These are phyloP conservation scores for Mucor saturninus DNA, from an alignment of 371 early-diverging fungal species.

Conservation along the genomic window DNA sequence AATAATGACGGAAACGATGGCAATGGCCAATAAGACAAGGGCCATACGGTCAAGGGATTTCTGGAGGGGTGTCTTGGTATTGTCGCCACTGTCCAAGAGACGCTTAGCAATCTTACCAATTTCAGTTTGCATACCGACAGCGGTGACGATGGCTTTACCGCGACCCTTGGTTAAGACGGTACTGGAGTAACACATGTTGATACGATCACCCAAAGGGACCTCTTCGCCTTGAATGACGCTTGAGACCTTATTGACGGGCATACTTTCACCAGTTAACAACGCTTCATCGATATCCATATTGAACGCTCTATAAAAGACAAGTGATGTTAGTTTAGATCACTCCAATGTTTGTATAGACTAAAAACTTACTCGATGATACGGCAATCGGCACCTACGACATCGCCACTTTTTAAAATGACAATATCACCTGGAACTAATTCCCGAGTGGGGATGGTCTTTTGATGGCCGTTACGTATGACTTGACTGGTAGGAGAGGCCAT, in stretches of 20 bases:
- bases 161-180: slow-evolving; percentile 56
- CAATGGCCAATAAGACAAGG: slow-evolving; percentile 62
- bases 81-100: slow-evolving; percentile 71
- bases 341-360: too few relatives aligned
- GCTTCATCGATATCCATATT: slow-evolving; percentile 91
- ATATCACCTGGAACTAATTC: slow-evolving; percentile 91
- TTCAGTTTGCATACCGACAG: slow-evolving; percentile 88
- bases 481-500: slow-evolving; percentile 82
- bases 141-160: slow-evolving; percentile 78
- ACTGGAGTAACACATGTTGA: slow-evolving; percentile 71
- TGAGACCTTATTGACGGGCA: slow-evolving; percentile 43
- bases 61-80: slow-evolving; percentile 73
- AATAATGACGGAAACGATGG: slow-evolving; percentile 57
- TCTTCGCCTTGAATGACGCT: slow-evolving; percentile 36
- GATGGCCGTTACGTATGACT: slow-evolving; percentile 84
- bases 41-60: slow-evolving; percentile 70
- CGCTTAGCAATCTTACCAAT: slow-evolving; percentile 92
- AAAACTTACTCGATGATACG: slow-evolving; percentile 76
- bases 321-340: too few relatives aligned
- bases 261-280: slow-evolving; percentile 74
- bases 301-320: slow-evolving; percentile 43
- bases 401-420: slow-evolving; percentile 87
- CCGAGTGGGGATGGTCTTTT: slow-evolving; percentile 69
- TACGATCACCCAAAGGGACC: slow-evolving; percentile 57
- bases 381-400: slow-evolving; percentile 90